Evolutionary conservation across 2,329 filamentous ascomycete genomes (phyloP).

Genomic region (Didymellaceae sp.): DNA sequence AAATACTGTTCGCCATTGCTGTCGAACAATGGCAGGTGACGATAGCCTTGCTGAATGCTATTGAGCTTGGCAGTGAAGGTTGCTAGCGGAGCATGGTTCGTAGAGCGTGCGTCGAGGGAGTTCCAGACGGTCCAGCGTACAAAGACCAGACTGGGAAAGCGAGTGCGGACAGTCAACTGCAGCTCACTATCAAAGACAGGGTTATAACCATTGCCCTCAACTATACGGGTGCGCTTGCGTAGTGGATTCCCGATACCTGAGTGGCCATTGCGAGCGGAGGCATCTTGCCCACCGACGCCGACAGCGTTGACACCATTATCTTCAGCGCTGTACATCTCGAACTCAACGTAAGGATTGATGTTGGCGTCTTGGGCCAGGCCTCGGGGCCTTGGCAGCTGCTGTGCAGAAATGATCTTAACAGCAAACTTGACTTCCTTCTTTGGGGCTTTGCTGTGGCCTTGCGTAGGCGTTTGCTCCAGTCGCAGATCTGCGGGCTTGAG

Average conservation of each 20-base stretch:
- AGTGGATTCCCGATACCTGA: slow-evolving; percentile 75
- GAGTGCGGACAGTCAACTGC: slow-evolving; percentile 85
- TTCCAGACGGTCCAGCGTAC: slow-evolving; percentile 92
- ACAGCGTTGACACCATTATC: slow-evolving; percentile 81
- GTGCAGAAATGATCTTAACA: slow-evolving; percentile 89
- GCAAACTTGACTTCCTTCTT: slow-evolving; percentile 84
- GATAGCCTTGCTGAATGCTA: slow-evolving; percentile 89
- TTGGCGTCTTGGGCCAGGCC: slow-evolving; percentile 74
- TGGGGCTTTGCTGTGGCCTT: slow-evolving; percentile 70
- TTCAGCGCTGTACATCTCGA: slow-evolving; percentile 93
- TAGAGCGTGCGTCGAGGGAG: slow-evolving; percentile 76
- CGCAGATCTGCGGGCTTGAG: slow-evolving; percentile 89
- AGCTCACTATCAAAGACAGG: slow-evolving; percentile 83
- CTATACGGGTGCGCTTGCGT: slow-evolving; percentile 78
- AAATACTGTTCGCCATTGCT: slow-evolving; percentile 89
- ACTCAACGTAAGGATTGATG: slow-evolving; percentile 92
- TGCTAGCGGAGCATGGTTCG: slow-evolving; percentile 71
- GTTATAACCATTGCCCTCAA: slow-evolving; percentile 91
- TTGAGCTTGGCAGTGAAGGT: slow-evolving; percentile 92
- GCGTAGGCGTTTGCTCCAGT: slow-evolving; percentile 39
- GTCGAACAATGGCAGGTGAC: slow-evolving; percentile 88
- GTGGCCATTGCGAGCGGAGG: slow-evolving; percentile 67
- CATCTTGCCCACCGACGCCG: slow-evolving; percentile 70
- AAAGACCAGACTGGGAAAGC: slow-evolving; percentile 91
- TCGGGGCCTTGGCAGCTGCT: slow-evolving; percentile 86